Conservation (phyloP, 805 yeast species). For the Nakazawaea holstii region DNA sequence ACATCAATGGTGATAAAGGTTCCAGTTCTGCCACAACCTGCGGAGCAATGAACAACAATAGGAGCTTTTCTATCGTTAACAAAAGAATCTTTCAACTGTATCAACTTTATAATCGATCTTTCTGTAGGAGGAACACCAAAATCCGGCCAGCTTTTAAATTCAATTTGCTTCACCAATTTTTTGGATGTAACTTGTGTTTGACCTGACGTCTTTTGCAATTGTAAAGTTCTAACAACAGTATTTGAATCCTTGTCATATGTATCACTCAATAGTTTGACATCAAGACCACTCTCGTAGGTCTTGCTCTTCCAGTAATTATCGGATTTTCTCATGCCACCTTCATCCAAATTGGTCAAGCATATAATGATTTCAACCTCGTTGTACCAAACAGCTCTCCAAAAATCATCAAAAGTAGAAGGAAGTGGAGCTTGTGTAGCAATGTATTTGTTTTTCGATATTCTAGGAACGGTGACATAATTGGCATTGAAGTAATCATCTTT, state of each 20-base stretch:
- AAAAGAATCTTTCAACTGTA: constrained; percentile 24
- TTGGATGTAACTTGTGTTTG: not conserved
- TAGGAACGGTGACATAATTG: constrained; percentile 30
- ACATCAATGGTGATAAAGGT: constrained; percentile 43
- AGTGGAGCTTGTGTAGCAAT: constrained; percentile 44
- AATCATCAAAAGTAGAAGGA: constrained; percentile 34
- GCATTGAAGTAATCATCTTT: constrained; percentile 40
- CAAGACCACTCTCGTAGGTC: constrained; percentile 13
- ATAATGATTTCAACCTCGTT: constrained; percentile 30
- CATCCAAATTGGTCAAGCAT: constrained; percentile 26
- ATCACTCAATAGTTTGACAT: constrained; percentile 2
- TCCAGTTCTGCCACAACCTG: constrained; percentile 58
- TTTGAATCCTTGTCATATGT: constrained; percentile 9
- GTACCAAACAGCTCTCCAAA: constrained; percentile 34
- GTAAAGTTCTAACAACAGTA: constrained; percentile 13
- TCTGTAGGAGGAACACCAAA: constrained; percentile 35
- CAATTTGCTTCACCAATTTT: constrained; percentile 30
- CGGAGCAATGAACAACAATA: constrained; percentile 48
- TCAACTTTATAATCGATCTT: constrained; percentile 27
- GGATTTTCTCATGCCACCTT: constrained; percentile 18
- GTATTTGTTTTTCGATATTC: constrained; percentile 24
- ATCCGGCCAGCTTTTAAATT: constrained; percentile 41
- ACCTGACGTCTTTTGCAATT: constrained; percentile 10
- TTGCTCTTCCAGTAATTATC: constrained; percentile 17
- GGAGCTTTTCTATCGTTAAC: constrained; percentile 14